Evolutionary conservation across 2,329 filamentous ascomycete genomes (phyloP), one percentile per base, ranked within the genome.

Genomic region (Cercospora berteroae): DNA sequence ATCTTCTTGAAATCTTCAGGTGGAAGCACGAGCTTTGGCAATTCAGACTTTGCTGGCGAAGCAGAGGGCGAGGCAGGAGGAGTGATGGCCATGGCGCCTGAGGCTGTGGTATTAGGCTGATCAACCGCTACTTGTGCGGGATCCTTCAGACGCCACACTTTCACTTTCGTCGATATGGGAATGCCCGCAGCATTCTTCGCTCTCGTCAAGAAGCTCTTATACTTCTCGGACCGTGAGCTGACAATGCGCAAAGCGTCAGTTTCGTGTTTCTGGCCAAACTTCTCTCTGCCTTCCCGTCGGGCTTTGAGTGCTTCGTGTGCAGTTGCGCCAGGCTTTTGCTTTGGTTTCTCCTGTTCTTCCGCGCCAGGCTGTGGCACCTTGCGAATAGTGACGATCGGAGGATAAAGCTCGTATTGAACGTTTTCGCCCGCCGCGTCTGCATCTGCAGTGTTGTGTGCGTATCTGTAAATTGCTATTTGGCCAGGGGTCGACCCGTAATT

Each of bases 351-450:
- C 6, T 61, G 36, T 13, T 25, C 59, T 16, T 55, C 48, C 6
- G 60, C 31, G 36, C 42, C 48, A 4, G 64, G 77, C 72, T 83
- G 84, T 77, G 89, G 89, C 1, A 98, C 83, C 72, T 94, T 93
- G 76, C 96, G 88, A 68, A 98, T 84, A 1, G 89, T 92, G 77
- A 97, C 92, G 52, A 97, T 84, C 0, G 92, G 93, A 4, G 94
- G 95, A 74, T 93, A 88, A 48, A 93, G 83, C 80, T 98, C 95
- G 77, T 90, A 96, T 73, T 90, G 83, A 57, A 97, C 81, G 70
- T 96, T 92, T 44, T 87, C 82, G 3, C 81, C 74, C 16, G 80
- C 80, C n/a, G 80, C 75, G 2, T 84, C 84, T 48, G 87, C 85
- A 1, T 84, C 82, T 7, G 88, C 85, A 31, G 90, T 93, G 78